Evolutionary conservation across 108 stramenopile genomes (phyloP).

Genomic region (Nannochloropsis granulata): DNA sequence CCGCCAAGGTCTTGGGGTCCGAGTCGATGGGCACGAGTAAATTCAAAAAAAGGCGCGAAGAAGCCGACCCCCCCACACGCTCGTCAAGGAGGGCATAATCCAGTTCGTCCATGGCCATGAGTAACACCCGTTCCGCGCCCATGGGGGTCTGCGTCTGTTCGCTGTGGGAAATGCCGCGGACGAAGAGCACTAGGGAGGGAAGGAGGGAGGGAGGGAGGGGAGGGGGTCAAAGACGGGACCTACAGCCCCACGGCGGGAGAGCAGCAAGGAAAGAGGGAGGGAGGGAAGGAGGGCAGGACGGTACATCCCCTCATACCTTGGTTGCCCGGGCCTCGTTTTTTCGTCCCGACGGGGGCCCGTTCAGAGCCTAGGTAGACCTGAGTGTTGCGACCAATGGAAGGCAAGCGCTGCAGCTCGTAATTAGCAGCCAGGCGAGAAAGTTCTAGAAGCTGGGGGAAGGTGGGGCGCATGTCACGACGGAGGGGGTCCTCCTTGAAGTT

Average conservation of each 20-base stretch:
- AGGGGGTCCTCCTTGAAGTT: constrained; percentile 72
- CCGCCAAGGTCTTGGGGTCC: constrained; percentile 3
- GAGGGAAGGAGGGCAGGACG: too few relatives aligned
- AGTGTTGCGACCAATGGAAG: constrained; percentile 70
- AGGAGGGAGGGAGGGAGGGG: constrained; percentile 17
- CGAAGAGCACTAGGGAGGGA: constrained; percentile 73
- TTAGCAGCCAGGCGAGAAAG: constrained; percentile 58
- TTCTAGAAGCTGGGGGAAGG: constrained; percentile 85
- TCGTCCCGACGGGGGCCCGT: not conserved
- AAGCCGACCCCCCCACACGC: constrained; percentile 63
- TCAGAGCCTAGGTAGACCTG: constrained; percentile 82
- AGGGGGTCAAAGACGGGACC: not conserved
- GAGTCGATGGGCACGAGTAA: constrained; percentile 53
- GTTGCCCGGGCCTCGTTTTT: constrained; percentile 14
- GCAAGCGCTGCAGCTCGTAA: constrained; percentile 63
- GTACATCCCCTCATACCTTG: not conserved
- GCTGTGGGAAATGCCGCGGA: constrained; percentile 77
- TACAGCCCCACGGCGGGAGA: not conserved
- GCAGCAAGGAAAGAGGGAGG: too few relatives aligned
- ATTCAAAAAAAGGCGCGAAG: constrained; percentile 81
- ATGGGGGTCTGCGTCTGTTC: constrained; percentile 13
- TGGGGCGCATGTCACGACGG: constrained; percentile 86
- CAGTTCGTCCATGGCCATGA: constrained; percentile 82
- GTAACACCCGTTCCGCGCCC: constrained; percentile 36
- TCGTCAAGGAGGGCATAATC: constrained; percentile 82